Percentiles rank a stretch among this genome's conserved stretches.
Evolutionary conservation across 2,329 filamentous ascomycete genomes (phyloP).

Genomic region (Ceratocystis alfenasii): DNA sequence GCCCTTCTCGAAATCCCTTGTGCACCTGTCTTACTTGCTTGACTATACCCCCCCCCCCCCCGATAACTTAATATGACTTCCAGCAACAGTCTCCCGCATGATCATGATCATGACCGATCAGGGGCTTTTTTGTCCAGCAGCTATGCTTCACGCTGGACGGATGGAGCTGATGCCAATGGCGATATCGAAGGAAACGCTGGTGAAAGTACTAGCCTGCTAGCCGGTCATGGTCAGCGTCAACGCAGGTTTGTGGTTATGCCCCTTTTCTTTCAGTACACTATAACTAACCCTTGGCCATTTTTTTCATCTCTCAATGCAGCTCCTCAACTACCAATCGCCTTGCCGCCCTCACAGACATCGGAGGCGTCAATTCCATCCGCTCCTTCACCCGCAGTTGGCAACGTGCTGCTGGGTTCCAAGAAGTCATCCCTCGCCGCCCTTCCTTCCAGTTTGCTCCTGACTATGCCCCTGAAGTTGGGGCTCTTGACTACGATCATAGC

Average conservation of each 20-base stretch:
- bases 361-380: conserved; percentile 85
- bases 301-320: conserved; percentile 28
- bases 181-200: conserved; percentile 15
- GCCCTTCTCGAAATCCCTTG: background rate
- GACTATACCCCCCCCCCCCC: background rate
- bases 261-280: background rate
- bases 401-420: conserved; percentile 74
- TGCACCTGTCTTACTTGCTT: background rate
- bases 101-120: conserved; percentile 15
- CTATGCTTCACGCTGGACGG: conserved; percentile 20
- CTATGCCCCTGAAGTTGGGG: conserved; percentile 34
- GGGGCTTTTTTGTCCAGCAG: conserved; percentile 19
- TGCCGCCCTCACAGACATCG: conserved; percentile 54
- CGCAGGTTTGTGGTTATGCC: conserved; percentile 14
- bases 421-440: conserved; percentile 69
- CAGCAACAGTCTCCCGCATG: conserved; percentile 16
- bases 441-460: conserved; percentile 58
- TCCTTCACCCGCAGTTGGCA: conserved; percentile 91
- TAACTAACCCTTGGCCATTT: background rate
- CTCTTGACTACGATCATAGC: conserved; percentile 20
- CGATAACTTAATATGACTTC: conserved; percentile 13
- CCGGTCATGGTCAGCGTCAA: conserved; percentile 11
- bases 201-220: conserved; percentile 15
- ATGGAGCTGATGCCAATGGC: conserved; percentile 2
- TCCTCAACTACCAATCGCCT: conserved; percentile 49